Evolutionary conservation across 2,329 filamentous ascomycete species (phyloP).

Genomic region (Malbranchea zuffiana): DNA sequence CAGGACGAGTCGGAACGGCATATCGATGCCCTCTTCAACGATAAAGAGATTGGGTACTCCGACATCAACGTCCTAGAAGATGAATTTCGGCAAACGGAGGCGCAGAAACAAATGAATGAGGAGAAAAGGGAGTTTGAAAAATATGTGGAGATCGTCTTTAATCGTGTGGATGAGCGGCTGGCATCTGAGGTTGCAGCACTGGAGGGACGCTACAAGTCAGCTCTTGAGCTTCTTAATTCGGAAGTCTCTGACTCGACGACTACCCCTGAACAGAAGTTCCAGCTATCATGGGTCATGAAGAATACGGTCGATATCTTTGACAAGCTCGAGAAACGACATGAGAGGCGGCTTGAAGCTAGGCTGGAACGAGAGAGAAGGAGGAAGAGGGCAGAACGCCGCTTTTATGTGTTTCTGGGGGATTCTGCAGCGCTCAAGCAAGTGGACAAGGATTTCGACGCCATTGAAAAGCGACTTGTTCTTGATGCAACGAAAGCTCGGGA

Average conservation of each 20-base stretch:
- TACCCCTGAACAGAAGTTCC: slow-evolving; percentile 21
- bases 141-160: slow-evolving; percentile 42
- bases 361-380: slow-evolving; percentile 45
- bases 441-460: slow-evolving; percentile 39
- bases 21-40: slow-evolving; percentile 46
- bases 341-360: slow-evolving; percentile 39
- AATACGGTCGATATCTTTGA: slow-evolving; percentile 37
- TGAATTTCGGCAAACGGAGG: slow-evolving; percentile 45
- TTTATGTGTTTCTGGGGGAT: slow-evolving; percentile 42
- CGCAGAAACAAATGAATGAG: slow-evolving; percentile 41
- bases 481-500: slow-evolving; percentile 41
- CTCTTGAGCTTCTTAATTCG: slow-evolving; percentile 32
- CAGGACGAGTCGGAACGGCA: slow-evolving; percentile 43
- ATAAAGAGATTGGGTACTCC: slow-evolving; percentile 47
- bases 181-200: slow-evolving; percentile 42
- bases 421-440: slow-evolving; percentile 41
- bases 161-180: slow-evolving; percentile 39
- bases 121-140: slow-evolving; percentile 42
- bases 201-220: slow-evolving; percentile 36
- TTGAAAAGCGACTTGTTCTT: slow-evolving; percentile 41
- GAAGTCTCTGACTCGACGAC: slow-evolving; percentile 26
- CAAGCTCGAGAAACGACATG: slow-evolving; percentile 41
- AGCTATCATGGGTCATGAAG: slow-evolving; percentile 35
- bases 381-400: slow-evolving; percentile 44
- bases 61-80: slow-evolving; percentile 46